Percentiles rank a stretch among this genome's conserved stretches.
Evolutionary conservation across 208 protist genomes (phyloP).

Genomic region (Phytomonas sp.): DNA sequence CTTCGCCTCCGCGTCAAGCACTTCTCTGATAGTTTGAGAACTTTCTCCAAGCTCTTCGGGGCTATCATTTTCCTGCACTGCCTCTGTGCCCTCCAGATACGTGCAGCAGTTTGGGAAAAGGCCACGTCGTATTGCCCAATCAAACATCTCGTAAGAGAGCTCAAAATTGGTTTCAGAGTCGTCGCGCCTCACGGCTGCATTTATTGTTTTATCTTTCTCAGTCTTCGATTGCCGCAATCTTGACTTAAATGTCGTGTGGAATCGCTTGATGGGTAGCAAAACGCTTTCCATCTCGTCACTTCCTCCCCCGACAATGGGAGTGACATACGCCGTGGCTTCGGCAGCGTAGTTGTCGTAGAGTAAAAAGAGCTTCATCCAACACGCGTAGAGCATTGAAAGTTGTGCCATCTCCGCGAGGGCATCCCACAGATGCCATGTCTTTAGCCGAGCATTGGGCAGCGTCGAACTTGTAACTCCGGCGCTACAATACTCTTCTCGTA

Average conservation of each 20-base stretch:
- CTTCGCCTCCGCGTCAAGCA: background rate
- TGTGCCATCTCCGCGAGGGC: background rate
- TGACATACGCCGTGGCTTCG: background rate
- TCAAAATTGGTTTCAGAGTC: background rate
- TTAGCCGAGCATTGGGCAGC: background rate
- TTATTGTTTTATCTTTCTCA: background rate
- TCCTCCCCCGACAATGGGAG: too few relatives aligned
- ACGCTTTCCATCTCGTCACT: background rate
- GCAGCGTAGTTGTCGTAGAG: background rate
- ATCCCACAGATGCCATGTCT: background rate
- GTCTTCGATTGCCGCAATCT: background rate
- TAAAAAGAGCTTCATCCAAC: background rate
- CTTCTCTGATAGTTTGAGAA: background rate
- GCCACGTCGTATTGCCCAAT: background rate
- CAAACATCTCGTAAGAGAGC: background rate
- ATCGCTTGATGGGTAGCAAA: background rate
- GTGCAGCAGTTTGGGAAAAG: background rate
- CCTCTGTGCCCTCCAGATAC: background rate
- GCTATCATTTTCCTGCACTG: background rate
- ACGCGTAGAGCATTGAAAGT: background rate
- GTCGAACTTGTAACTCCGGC: too few relatives aligned
- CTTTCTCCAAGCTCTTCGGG: background rate
- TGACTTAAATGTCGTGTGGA: background rate
- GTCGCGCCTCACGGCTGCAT: background rate
- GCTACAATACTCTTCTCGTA: too few relatives aligned